Evolutionary conservation across 2,329 filamentous ascomycete species (phyloP).

Genomic region (Cercospora citrullina): DNA sequence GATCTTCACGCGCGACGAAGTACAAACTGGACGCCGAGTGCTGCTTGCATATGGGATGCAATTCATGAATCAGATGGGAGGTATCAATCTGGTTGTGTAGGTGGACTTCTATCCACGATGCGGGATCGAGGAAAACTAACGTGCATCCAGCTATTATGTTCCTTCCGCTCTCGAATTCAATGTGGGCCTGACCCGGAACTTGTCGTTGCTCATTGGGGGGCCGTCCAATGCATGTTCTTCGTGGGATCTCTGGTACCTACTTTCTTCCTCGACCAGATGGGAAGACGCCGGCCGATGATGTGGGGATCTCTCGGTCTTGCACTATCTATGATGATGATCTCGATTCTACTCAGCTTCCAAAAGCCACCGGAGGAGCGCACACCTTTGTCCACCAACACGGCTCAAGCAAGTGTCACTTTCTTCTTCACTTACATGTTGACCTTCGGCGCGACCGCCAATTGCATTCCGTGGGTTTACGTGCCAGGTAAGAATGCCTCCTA

Average conservation of each 20-base stretch:
- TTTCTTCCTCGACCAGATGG: conserved; percentile 48
- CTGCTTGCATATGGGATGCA: conserved; percentile 37
- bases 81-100: conserved; percentile 44
- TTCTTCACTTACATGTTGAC: conserved; percentile 49
- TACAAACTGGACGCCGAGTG: conserved; percentile 44
- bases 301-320: conserved; percentile 37
- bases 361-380: conserved; percentile 30
- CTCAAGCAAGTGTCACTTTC: conserved; percentile 51
- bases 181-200: conserved; percentile 48
- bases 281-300: conserved; percentile 39
- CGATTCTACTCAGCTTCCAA: conserved; percentile 48
- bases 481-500: conserved; percentile 33
- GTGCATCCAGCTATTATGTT: conserved; percentile 41
- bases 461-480: conserved; percentile 54
- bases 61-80: conserved; percentile 34
- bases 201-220: conserved; percentile 52
- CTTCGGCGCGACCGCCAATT: conserved; percentile 47
- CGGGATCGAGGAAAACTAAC: not conserved
- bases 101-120: conserved; percentile 3
- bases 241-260: conserved; percentile 50
- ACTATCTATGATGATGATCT: conserved; percentile 45
- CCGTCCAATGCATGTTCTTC: conserved; percentile 45
- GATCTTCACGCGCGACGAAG: conserved; percentile 43
- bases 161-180: conserved; percentile 49
- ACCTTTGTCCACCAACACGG: conserved; percentile 40